Evolutionary conservation across 345 rosid species (phyloP).

Genomic region (Eucalyptus tenuipes): DNA sequence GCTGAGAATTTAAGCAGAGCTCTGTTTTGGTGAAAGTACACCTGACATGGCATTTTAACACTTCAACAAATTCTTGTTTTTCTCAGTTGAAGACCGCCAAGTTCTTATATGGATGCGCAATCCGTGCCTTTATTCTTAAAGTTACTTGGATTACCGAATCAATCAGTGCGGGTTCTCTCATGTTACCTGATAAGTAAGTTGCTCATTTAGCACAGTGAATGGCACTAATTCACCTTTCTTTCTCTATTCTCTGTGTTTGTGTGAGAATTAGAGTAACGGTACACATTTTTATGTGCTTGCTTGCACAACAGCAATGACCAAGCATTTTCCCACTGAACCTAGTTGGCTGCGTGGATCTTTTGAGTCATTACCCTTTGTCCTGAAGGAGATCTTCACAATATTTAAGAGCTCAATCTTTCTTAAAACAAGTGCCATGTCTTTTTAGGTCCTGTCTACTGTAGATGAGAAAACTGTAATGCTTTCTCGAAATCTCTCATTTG

Average conservation of each 20-base stretch:
- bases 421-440: neutral
- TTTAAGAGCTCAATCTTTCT: neutral
- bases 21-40: neutral
- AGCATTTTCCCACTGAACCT: neutral
- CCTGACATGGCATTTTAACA: neutral
- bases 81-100: constrained; percentile 41
- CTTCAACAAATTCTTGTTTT: neutral
- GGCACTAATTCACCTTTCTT: neutral
- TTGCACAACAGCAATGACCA: neutral
- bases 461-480: neutral
- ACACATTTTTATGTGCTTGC: neutral
- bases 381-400: neutral
- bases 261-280: neutral
- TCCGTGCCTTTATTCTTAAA: constrained; percentile 31
- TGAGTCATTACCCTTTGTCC: neutral
- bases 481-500: neutral
- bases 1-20: neutral
- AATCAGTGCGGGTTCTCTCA: constrained; percentile 23
- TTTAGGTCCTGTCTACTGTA: neutral
- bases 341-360: neutral
- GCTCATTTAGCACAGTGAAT: neutral
- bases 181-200: constrained; percentile 40
- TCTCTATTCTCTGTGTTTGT: neutral
- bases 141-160: constrained; percentile 45
- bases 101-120: constrained; percentile 58